Percentiles rank a stretch among this genome's conserved stretches.
phyloP scores from a whole-genome alignment of 257 asterid genomes.

The Fraxinus pennsylvanica region DNA sequence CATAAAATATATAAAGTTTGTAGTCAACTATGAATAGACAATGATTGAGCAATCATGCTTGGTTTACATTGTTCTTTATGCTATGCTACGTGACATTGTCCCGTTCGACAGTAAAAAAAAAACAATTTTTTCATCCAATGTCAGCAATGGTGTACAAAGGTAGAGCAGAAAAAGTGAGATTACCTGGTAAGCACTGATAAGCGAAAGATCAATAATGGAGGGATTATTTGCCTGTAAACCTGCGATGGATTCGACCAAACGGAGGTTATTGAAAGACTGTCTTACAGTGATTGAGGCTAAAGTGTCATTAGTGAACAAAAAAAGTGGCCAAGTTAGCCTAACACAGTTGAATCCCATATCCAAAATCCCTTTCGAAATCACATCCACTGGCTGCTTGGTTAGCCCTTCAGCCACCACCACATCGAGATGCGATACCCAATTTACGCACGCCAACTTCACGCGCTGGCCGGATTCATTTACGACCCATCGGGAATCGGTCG shows the following conservation, averaged over 20 bases:
- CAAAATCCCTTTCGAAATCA: conserved; percentile 50
- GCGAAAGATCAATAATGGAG: conserved; percentile 68
- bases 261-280: conserved; percentile 65
- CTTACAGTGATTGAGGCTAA: conserved; percentile 61
- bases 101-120: too few species aligned
- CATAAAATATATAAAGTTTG: too few species aligned
- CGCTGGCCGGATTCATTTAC: conserved; percentile 68
- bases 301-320: conserved; percentile 71
- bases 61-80: too few species aligned
- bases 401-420: conserved; percentile 91
- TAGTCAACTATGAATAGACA: too few species aligned
- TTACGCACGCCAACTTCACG: conserved; percentile 79
- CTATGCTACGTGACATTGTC: too few species aligned
- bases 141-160: too few species aligned
- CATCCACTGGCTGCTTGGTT: conserved; percentile 75
- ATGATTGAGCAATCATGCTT: not conserved
- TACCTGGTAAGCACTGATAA: conserved; percentile 83
- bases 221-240: conserved; percentile 76
- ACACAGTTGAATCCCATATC: conserved; percentile 83
- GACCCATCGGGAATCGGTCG: conserved; percentile 76
- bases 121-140: too few species aligned
- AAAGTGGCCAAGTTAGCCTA: conserved; percentile 92
- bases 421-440: conserved; percentile 90
- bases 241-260: conserved; percentile 59
- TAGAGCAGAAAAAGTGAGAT: not conserved